Evolutionary conservation across 2,329 filamentous ascomycete species (phyloP), one percentile per base, ranked within the genome.

Genomic region (Penicillium sp.): DNA sequence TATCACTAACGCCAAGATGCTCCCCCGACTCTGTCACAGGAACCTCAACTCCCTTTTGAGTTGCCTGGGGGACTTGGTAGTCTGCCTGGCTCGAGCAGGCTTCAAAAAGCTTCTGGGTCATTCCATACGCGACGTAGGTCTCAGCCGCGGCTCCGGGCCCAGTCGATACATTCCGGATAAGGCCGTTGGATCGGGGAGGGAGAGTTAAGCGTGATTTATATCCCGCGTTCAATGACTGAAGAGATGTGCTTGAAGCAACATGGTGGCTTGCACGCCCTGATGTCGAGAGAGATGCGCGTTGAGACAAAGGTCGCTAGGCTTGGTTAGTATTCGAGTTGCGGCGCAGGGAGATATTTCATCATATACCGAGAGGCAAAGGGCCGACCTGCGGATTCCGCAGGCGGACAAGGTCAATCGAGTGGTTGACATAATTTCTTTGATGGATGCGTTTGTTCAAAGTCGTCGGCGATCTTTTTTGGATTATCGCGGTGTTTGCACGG

Each of bases 31-130:
- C 85, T 3, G 90, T 89, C 73, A 87, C 88, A 27, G 86, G 84
- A 53, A 95, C 84, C 48, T 85, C 82, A 0, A 83, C 86, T 4
- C 86, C 85, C 65, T 88, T 88, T 64, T 88, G 81, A 50, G 84
- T 79, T 53, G 85, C 81, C 63, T 89, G 83, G 2, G 89, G 85
- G 55, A 96, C 91, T 52, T 80, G 85, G 75, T 97, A 97, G 60
- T 88, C 85, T 46, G 90, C 92, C 62, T 90, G 85, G 57, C 77
- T 78, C 9, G 88, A 84, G 76, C 91, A 96, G 61, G 86, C 83
- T 70, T 89, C 88, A 79, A 92, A 93, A 57, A 97, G 80, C 57
- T 84, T 80, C 77, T 96, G 88, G 26, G 92, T 95, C 50, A 87
- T 85, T 58, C 87, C 88, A 70, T 95, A 90, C 33, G 92, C 90